Evolutionary conservation across 768 basidiomycete species (phyloP).

Genomic region (Amanita pseudoporphyria): DNA sequence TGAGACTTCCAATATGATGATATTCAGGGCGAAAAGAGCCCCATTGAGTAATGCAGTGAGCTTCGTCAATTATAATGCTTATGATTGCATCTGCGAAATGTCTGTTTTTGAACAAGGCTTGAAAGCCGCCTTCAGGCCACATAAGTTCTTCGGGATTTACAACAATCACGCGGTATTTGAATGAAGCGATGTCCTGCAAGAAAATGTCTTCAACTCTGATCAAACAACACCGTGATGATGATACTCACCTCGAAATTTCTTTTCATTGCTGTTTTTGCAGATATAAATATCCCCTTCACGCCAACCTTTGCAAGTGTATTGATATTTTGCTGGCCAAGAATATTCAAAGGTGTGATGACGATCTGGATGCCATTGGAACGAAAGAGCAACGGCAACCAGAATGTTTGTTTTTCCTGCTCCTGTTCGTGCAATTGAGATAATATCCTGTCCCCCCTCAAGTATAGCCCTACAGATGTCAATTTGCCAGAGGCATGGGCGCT

Average conservation of each 20-base stretch:
- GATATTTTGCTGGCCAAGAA: slow-evolving; percentile 14
- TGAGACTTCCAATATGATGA: slow-evolving; percentile 11
- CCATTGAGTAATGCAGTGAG: too few relatives aligned
- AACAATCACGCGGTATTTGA: too few relatives aligned
- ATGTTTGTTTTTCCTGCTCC: slow-evolving; percentile 15
- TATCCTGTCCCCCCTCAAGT: slow-evolving; percentile 11
- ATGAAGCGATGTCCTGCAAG: slow-evolving; percentile 12
- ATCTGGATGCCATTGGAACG: slow-evolving; percentile 12
- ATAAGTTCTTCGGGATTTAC: too few relatives aligned
- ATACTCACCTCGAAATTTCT: slow-evolving; percentile 13
- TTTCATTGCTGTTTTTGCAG: slow-evolving; percentile 10
- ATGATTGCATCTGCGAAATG: slow-evolving; percentile 17
- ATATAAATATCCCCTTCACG: slow-evolving; percentile 10
- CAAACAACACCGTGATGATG: neutral
- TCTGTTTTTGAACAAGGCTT: slow-evolving; percentile 8
- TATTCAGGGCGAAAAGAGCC: too few relatives aligned
- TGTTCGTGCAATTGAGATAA: slow-evolving; percentile 12
- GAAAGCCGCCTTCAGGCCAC: slow-evolving; percentile 11
- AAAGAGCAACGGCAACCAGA: slow-evolving; percentile 13
- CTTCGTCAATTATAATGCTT: too few relatives aligned
- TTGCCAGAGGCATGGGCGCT: slow-evolving; percentile 12
- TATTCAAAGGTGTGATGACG: slow-evolving; percentile 16
- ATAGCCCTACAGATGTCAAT: slow-evolving; percentile 6
- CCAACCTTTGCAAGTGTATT: slow-evolving; percentile 8
- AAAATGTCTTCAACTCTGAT: neutral